Conservation (phyloP, 176 grass and related monocot genomes). For the Phoenix roebelenii region DNA sequence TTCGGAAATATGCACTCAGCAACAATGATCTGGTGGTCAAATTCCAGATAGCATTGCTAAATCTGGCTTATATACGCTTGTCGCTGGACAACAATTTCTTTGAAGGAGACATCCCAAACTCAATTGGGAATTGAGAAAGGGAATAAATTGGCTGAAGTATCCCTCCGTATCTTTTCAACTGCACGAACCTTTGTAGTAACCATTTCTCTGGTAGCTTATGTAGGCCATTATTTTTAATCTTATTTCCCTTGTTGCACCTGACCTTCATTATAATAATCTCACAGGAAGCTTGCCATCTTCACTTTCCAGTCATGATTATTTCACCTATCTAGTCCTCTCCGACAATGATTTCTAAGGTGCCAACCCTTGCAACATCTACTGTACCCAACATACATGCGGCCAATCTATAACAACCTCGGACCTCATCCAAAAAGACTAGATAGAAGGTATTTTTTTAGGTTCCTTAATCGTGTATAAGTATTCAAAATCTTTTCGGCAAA, state of each 20-base stretch:
- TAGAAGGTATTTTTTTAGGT: too few species aligned
- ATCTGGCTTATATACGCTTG: slow-evolving; percentile 57
- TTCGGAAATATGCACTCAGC: slow-evolving; percentile 63
- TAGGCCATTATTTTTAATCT: slow-evolving; percentile 57
- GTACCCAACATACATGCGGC: too few species aligned
- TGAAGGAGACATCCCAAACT: slow-evolving; percentile 55
- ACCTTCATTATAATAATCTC: slow-evolving; percentile 76
- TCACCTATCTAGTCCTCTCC: too few species aligned
- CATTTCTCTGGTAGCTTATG: slow-evolving; percentile 53
- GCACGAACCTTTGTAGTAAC: slow-evolving; percentile 66
- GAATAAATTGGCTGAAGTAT: slow-evolving; percentile 26
- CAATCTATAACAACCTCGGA: too few species aligned
- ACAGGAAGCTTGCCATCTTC: slow-evolving; percentile 52
- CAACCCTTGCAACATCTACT: too few species aligned
- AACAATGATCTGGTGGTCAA: slow-evolving; percentile 55
- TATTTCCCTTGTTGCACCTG: slow-evolving; percentile 57
- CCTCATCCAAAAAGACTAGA: too few species aligned
- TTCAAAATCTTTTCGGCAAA: too few species aligned
- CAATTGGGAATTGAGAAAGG: slow-evolving; percentile 45
- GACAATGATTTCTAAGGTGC: too few species aligned
- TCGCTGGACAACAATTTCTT: slow-evolving; percentile 66
- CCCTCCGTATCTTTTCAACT: too few species aligned
- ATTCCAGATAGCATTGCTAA: slow-evolving; percentile 56
- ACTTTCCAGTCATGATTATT: slow-evolving; percentile 50
- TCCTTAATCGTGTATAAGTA: too few species aligned